Evolutionary conservation across 805 yeast species (phyloP).

Genomic region (Naumovozyma castellii): DNA sequence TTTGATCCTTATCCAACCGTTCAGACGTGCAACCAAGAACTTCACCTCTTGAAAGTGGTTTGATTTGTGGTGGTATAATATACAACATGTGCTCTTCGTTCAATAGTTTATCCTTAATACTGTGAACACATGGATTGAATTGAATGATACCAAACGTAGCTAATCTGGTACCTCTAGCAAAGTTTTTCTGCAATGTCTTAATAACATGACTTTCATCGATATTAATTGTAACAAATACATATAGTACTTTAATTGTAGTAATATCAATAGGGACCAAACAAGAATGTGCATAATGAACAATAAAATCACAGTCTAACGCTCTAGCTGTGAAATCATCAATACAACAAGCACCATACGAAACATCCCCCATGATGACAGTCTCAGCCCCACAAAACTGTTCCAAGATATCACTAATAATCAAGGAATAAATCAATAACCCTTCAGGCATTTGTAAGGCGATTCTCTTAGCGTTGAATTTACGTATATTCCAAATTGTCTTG

Average conservation of each 20-base stretch:
- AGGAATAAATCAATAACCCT: constrained; percentile 79
- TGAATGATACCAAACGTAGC: constrained; percentile 95
- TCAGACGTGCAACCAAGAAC: constrained; percentile 95
- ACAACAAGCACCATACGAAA: constrained; percentile 97
- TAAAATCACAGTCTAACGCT: constrained; percentile 85
- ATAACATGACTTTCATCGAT: constrained; percentile 77
- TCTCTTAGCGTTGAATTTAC: constrained; percentile 60
- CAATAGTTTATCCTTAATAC: constrained; percentile 52
- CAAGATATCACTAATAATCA: constrained; percentile 82
- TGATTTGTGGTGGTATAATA: constrained; percentile 79
- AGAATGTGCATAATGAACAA: constrained; percentile 95
- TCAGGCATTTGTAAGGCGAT: constrained; percentile 98
- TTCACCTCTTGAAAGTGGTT: constrained; percentile 91
- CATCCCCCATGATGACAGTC: constrained; percentile 95
- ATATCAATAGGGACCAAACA: constrained; percentile 93
- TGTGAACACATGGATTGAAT: constrained; percentile 89
- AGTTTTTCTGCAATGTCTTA: constrained; percentile 66
- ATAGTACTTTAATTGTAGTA: constrained; percentile 83
- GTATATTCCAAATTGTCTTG: constrained; percentile 89
- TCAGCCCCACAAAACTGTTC: constrained; percentile 86
- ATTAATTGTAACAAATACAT: constrained; percentile 86
- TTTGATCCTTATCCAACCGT: constrained; percentile 50
- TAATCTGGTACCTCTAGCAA: constrained; percentile 50
- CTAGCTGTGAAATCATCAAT: constrained; percentile 94
- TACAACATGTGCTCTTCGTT: constrained; percentile 39